Evolutionary conservation across 1,139 yeast species (phyloP).

Genomic region (Lodderomyces pseudojiufengensis): DNA sequence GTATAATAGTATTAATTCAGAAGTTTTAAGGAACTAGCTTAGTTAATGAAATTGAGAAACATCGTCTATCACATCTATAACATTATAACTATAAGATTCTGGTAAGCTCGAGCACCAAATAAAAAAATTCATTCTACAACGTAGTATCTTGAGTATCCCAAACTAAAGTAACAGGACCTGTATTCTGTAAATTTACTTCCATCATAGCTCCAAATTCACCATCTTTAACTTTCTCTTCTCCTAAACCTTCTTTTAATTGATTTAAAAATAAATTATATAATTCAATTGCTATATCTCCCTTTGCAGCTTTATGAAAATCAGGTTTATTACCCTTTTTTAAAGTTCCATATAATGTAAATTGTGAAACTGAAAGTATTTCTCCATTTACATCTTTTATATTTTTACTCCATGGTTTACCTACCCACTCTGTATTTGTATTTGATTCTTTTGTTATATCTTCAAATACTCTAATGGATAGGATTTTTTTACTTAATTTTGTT

Average conservation of each 20-base stretch:
- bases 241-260: conserved; percentile 50
- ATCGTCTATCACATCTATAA: no score
- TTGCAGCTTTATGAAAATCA: conserved; percentile 87
- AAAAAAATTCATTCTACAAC: no score
- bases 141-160: conserved; percentile 54
- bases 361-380: conserved; percentile 58
- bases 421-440: conserved; percentile 39
- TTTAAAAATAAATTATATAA: conserved; percentile 62
- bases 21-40: no score
- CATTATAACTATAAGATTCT: no score
- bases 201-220: conserved; percentile 97
- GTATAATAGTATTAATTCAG: no score
- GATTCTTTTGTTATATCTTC: conserved; percentile 48
- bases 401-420: conserved; percentile 59
- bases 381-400: conserved; percentile 31
- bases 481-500: conserved; percentile 60
- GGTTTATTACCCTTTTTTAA: conserved; percentile 90
- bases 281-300: conserved; percentile 66
- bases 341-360: conserved; percentile 81
- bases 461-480: conserved; percentile 64
- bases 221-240: conserved; percentile 65
- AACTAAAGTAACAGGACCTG: conserved; percentile 76
- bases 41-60: no score
- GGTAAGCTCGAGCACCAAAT: no score
- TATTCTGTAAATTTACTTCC: conserved; percentile 84